Conservation (phyloP, 169 alveolate species). For the Prorocentrum cordatum region DNA sequence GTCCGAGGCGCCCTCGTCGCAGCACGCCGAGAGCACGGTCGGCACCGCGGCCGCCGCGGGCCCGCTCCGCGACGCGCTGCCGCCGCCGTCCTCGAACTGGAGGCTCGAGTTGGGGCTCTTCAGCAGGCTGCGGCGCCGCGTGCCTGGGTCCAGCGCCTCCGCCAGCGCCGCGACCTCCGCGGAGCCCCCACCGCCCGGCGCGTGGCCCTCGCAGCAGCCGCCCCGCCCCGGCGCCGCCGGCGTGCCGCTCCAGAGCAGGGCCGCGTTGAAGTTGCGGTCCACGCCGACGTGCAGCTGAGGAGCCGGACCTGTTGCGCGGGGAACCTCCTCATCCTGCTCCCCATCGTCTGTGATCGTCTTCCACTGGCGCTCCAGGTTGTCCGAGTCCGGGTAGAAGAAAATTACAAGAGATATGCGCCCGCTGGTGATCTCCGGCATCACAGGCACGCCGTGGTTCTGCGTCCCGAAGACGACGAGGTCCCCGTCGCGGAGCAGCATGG, state of each 20-base stretch:
- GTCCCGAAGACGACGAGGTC: conserved; percentile 60
- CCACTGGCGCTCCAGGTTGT: conserved; percentile 66
- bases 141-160: conserved; percentile 14
- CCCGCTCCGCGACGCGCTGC: no score
- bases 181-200: background rate
- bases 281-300: background rate
- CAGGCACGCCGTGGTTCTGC: conserved; percentile 55
- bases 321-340: background rate
- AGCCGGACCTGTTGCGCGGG: background rate
- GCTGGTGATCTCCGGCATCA: conserved; percentile 26
- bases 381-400: conserved; percentile 57
- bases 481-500: conserved; percentile 50
- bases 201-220: background rate
- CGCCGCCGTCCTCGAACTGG: conserved; percentile 14
- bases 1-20: no score
- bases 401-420: conserved; percentile 46
- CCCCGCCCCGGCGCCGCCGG: background rate
- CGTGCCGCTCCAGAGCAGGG: background rate
- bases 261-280: background rate
- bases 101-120: conserved; percentile 42
- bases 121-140: background rate
- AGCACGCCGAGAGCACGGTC: no score
- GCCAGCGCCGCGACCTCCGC: background rate
- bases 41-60: no score
- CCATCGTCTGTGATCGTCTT: conserved; percentile 27